Evolutionary conservation across 768 basidiomycete genomes (phyloP).

Genomic region (Termitomyces sp.): DNA sequence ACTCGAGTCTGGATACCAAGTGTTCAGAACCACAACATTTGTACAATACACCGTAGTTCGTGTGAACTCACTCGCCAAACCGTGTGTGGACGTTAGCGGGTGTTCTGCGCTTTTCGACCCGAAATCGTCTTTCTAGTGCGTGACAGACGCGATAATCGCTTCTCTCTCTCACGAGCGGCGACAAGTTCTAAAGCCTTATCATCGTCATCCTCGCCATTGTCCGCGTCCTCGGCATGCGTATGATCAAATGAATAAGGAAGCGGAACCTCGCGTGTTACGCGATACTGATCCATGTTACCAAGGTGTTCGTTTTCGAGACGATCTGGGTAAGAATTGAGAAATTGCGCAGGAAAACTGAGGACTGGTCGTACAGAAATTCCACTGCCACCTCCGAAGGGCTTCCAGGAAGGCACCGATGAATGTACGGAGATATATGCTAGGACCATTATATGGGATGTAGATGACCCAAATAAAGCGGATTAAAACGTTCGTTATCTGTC

Average conservation of each 20-base stretch:
- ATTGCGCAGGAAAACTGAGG: neutral
- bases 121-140: neutral
- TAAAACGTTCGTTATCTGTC: conserved; percentile 64
- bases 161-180: neutral
- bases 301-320: conserved; percentile 90
- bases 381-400: conserved; percentile 75
- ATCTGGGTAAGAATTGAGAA: conserved; percentile 32
- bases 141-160: neutral
- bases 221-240: conserved; percentile 39
- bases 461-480: conserved; percentile 82
- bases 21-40: neutral
- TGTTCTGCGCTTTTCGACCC: neutral
- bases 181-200: conserved; percentile 7
- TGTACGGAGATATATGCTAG: conserved; percentile 46
- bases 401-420: conserved; percentile 74
- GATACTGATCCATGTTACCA: conserved; percentile 91
- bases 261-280: conserved; percentile 80
- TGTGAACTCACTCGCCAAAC: neutral
- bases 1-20: neutral
- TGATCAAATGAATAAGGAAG: conserved; percentile 70
- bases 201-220: conserved; percentile 33
- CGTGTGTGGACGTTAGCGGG: neutral
- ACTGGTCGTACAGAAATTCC: conserved; percentile 81
- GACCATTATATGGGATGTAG: conserved; percentile 56
- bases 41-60: neutral